A percentile compares a stretch with the other conserved stretches of the same genome.
These are phyloP conservation scores for Rhododendron simsii DNA, from an alignment of 148 eudicot genomes.

Conservation along the genomic window DNA sequence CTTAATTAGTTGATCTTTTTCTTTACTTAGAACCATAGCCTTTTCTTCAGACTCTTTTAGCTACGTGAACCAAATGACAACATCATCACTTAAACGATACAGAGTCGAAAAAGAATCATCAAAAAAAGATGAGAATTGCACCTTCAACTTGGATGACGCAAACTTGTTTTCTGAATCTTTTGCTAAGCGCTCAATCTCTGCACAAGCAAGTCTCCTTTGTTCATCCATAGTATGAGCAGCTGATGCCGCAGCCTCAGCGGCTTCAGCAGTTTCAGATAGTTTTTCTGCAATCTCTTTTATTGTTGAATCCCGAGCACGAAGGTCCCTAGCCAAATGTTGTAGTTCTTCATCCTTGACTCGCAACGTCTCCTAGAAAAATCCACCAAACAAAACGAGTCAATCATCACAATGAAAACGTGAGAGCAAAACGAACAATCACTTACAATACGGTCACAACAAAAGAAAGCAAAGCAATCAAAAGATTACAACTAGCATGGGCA, in stretches of 20 bases:
- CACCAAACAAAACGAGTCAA: not conserved
- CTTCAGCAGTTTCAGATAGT: slow-evolving; percentile 91
- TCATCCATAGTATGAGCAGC: slow-evolving; percentile 96
- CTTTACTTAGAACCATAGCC: slow-evolving; percentile 38
- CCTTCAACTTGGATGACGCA: slow-evolving; percentile 57
- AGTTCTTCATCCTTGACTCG: slow-evolving; percentile 94
- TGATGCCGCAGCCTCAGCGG: slow-evolving; percentile 92
- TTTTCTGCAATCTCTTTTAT: slow-evolving; percentile 83
- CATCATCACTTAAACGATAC: not conserved
- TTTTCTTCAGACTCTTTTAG: slow-evolving; percentile 67
- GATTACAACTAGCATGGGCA: not conserved
- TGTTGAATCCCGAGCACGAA: slow-evolving; percentile 87
- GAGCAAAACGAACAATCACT: not conserved
- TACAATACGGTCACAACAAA: not conserved
- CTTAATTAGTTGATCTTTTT: slow-evolving; percentile 53
- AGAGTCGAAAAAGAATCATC: not conserved
- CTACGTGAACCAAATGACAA: slow-evolving; percentile 28
- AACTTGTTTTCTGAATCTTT: slow-evolving; percentile 54
- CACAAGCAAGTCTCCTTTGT: slow-evolving; percentile 79
- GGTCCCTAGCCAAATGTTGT: slow-evolving; percentile 80
- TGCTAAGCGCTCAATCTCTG: slow-evolving; percentile 63
- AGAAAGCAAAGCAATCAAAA: not conserved
- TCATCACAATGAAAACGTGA: not conserved
- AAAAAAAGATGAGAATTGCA: slow-evolving; percentile 15
- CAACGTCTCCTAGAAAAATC: slow-evolving; percentile 64